Evolutionary conservation across 2,329 filamentous ascomycete species (phyloP).

Genomic region (Diaporthe ampelina): DNA sequence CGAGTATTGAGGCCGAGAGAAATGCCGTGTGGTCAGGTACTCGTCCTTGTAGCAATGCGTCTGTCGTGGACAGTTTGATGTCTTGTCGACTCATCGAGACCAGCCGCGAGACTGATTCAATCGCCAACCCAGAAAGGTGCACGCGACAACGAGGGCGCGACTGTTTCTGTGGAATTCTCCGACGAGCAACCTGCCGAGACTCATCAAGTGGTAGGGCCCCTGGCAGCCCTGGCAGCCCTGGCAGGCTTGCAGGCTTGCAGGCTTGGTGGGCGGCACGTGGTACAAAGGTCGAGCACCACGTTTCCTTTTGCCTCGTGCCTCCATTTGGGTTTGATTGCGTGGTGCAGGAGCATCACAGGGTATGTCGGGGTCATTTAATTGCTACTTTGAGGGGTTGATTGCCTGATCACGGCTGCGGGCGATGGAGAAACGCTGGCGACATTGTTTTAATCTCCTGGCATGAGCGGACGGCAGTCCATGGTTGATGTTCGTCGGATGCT

Average conservation of each 20-base stretch:
- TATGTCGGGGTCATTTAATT: conserved; percentile 27
- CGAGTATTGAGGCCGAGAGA: conserved; percentile 21
- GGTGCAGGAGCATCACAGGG: conserved; percentile 28
- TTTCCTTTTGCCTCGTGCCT: neutral
- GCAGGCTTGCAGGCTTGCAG: neutral
- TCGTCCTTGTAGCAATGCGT: neutral
- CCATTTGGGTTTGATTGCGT: conserved; percentile 28
- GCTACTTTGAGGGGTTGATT: conserved; percentile 9
- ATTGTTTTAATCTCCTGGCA: conserved; percentile 23
- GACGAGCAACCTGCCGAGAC: neutral
- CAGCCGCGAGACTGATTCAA: neutral
- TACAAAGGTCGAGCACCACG: conserved; percentile 17
- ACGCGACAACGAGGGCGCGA: neutral
- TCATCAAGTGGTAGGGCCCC: neutral
- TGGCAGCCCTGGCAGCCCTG: neutral
- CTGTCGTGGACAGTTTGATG: neutral
- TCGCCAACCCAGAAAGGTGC: neutral
- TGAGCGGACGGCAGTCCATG: neutral
- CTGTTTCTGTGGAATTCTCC: conserved; percentile 12
- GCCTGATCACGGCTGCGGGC: neutral
- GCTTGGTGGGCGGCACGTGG: neutral
- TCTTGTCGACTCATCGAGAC: neutral
- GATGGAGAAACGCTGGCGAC: conserved; percentile 29
- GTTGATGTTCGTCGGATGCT: neutral
- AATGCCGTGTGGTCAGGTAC: neutral